Conservation (phyloP, 805 yeast species). For the Saccharomycopsis fibuligera region DNA sequence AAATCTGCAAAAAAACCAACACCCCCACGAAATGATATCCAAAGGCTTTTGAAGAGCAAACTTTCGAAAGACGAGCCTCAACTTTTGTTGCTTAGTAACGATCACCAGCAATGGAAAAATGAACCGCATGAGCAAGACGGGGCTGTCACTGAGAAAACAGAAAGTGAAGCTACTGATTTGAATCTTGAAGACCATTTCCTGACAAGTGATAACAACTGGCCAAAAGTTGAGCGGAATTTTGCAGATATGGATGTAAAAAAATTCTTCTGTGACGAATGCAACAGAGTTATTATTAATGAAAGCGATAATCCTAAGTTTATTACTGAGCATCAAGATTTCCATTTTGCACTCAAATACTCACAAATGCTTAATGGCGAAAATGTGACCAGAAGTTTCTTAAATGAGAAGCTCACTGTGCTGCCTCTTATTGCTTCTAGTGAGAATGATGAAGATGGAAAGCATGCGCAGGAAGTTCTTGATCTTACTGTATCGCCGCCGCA, state of each 20-base stretch:
- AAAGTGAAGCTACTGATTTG: not conserved
- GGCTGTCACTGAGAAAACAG: too few species aligned
- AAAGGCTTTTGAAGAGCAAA: not conserved
- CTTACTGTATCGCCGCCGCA: too few species aligned
- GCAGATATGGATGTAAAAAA: not conserved
- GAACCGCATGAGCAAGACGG: too few species aligned
- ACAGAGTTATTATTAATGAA: conserved; percentile 1
- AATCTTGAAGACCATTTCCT: not conserved
- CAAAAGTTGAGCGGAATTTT: not conserved
- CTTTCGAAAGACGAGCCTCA: not conserved
- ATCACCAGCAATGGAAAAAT: too few species aligned
- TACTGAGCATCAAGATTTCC: conserved; percentile 19
- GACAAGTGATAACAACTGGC: not conserved
- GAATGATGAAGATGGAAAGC: too few species aligned
- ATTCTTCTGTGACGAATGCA: conserved; percentile 13
- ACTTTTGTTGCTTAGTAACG: too few species aligned
- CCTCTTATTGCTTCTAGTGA: too few species aligned
- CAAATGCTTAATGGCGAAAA: conserved; percentile 17
- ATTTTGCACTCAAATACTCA: conserved; percentile 19
- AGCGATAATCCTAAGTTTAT: not conserved
- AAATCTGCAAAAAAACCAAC: not conserved
- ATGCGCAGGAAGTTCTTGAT: too few species aligned
- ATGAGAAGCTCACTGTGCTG: too few species aligned
- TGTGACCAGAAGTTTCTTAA: conserved; percentile 7
- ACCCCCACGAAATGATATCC: not conserved